Evolutionary conservation across 1,139 yeast genomes (phyloP).

Genomic region (Scheffersomyces titani): DNA sequence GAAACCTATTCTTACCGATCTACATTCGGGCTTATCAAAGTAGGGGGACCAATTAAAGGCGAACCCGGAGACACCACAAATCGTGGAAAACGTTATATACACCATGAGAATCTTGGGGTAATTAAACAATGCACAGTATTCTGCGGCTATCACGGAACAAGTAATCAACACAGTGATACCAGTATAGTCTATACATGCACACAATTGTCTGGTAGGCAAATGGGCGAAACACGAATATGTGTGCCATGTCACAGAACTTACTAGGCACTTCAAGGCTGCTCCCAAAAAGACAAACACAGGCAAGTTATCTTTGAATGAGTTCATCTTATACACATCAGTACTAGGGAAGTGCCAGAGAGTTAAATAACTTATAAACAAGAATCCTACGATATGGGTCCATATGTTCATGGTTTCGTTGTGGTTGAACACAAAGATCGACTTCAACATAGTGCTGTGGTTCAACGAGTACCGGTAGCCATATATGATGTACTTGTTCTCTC

Average conservation of each 20-base stretch:
- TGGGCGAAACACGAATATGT: slow-evolving; percentile 82
- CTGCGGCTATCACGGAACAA: slow-evolving; percentile 86
- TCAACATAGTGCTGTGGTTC: slow-evolving; percentile 59
- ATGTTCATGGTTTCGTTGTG: slow-evolving; percentile 93
- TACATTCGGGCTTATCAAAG: slow-evolving; percentile 84
- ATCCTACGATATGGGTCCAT: slow-evolving; percentile 88
- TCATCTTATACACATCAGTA: slow-evolving; percentile 41
- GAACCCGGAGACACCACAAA: slow-evolving; percentile 74
- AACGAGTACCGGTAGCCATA: slow-evolving; percentile 84
- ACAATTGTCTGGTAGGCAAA: slow-evolving; percentile 61
- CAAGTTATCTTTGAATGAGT: slow-evolving; percentile 47
- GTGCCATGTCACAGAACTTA: slow-evolving; percentile 88
- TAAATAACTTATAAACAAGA: slow-evolving; percentile 56
- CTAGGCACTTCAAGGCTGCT: slow-evolving; percentile 75
- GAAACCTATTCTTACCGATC: slow-evolving; percentile 79
- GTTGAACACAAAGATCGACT: slow-evolving; percentile 53
- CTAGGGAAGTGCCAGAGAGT: slow-evolving; percentile 63
- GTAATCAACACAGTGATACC: slow-evolving; percentile 91
- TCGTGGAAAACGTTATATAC: slow-evolving; percentile 61
- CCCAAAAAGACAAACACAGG: slow-evolving; percentile 64
- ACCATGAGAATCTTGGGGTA: slow-evolving; percentile 49
- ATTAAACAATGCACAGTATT: slow-evolving; percentile 73
- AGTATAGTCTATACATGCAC: slow-evolving; percentile 93
- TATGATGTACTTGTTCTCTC: slow-evolving; percentile 84
- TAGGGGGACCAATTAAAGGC: slow-evolving; percentile 86